Conservation (phyloP, 1,284 basidiomycete species). For the Termitomyces sp. region DNA sequence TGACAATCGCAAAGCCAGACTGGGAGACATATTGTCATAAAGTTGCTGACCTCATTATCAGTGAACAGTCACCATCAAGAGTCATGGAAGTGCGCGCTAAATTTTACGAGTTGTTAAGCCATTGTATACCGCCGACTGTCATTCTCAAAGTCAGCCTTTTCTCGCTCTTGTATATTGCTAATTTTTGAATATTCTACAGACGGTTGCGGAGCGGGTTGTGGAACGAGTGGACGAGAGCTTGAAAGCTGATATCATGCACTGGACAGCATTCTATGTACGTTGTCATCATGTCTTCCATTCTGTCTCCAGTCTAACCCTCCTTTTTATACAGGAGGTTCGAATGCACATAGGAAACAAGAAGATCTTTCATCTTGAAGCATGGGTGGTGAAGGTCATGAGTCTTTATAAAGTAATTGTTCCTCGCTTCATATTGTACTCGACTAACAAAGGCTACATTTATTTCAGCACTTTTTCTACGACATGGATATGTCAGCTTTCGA, state of each 20-base stretch:
- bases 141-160: slow-evolving; percentile 70
- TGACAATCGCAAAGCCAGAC: slow-evolving; percentile 90
- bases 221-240: slow-evolving; percentile 84
- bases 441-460: neutral
- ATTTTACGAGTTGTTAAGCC: slow-evolving; percentile 93
- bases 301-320: neutral
- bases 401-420: slow-evolving; percentile 55
- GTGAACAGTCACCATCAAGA: slow-evolving; percentile 87
- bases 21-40: slow-evolving; percentile 98
- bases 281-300: neutral
- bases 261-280: slow-evolving; percentile 93
- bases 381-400: slow-evolving; percentile 84
- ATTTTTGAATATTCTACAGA: slow-evolving; percentile 42
- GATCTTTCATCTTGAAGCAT: slow-evolving; percentile 94
- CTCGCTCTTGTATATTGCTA: neutral
- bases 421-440: neutral
- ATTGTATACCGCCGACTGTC: slow-evolving; percentile 95
- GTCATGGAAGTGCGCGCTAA: slow-evolving; percentile 91
- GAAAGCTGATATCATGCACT: slow-evolving; percentile 90
- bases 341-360: slow-evolving; percentile 91
- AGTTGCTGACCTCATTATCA: slow-evolving; percentile 90
- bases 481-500: slow-evolving; percentile 63
- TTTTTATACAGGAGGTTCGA: slow-evolving; percentile 66
- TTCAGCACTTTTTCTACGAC: slow-evolving; percentile 46
- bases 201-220: slow-evolving; percentile 82